These are phyloP conservation scores for Anthracocystis panici-leucophaei DNA, from an alignment of 1,284 basidiomycete species.

Conservation along the genomic window DNA sequence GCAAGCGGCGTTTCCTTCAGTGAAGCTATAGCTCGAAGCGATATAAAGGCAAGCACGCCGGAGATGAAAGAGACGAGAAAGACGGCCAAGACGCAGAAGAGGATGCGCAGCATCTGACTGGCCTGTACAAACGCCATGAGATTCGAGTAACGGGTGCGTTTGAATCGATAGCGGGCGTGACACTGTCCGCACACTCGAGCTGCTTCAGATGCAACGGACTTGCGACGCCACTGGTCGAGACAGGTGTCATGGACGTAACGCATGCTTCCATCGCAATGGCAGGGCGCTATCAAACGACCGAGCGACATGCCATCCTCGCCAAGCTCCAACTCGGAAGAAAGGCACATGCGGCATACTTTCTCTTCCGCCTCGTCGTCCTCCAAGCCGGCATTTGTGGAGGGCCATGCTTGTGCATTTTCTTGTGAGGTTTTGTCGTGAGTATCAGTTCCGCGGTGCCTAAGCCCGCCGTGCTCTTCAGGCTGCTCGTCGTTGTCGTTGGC, in stretches of 20 bases:
- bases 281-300: slow-evolving; percentile 40
- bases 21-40: slow-evolving; percentile 16
- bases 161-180: slow-evolving; percentile 38
- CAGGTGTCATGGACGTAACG: slow-evolving; percentile 45
- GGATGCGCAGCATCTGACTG: slow-evolving; percentile 41
- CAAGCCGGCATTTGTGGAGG: not conserved
- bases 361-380: slow-evolving; percentile 25
- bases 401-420: not conserved
- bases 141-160: slow-evolving; percentile 22
- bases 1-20: slow-evolving; percentile 27
- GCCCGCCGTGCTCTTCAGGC: slow-evolving; percentile 2
- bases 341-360: slow-evolving; percentile 48
- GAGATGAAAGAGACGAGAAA: slow-evolving; percentile 19
- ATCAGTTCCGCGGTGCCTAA: slow-evolving; percentile 7
- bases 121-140: slow-evolving; percentile 40
- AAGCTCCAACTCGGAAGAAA: slow-evolving; percentile 36
- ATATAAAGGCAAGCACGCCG: slow-evolving; percentile 14
- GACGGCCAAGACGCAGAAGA: slow-evolving; percentile 30
- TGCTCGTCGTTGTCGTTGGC: slow-evolving; percentile 2
- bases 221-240: slow-evolving; percentile 43
- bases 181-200: slow-evolving; percentile 43
- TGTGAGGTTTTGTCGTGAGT: not conserved
- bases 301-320: slow-evolving; percentile 42
- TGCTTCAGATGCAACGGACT: slow-evolving; percentile 30
- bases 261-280: slow-evolving; percentile 52